phyloP scores from a whole-genome alignment of 805 yeast species.

The Candida krabiensis region DNA sequence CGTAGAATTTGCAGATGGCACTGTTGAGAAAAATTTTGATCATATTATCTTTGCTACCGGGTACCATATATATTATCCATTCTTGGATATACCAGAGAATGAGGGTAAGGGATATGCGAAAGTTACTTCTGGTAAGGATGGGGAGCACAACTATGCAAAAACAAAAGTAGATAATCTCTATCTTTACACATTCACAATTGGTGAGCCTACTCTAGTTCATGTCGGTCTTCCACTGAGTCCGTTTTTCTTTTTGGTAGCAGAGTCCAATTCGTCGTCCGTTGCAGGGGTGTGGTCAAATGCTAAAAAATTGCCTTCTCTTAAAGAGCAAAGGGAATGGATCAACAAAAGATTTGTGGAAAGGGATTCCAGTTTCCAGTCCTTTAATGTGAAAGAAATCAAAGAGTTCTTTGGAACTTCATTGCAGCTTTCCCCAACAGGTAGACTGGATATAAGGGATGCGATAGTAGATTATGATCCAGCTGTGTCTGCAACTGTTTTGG shows the following conservation, averaged over 20 bases:
- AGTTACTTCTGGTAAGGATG: constrained; percentile 36
- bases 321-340: constrained; percentile 14
- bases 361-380: constrained; percentile 16
- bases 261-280: constrained; percentile 49
- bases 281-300: constrained; percentile 37
- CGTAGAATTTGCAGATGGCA: constrained; percentile 35
- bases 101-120: constrained; percentile 15
- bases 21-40: constrained; percentile 34
- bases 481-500: too few relatives aligned
- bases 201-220: constrained; percentile 42
- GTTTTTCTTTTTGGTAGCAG: constrained; percentile 48
- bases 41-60: constrained; percentile 50
- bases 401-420: constrained; percentile 11
- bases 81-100: constrained; percentile 30
- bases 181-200: constrained; percentile 35
- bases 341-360: constrained; percentile 12
- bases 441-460: constrained; percentile 7
- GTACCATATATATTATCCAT: constrained; percentile 46
- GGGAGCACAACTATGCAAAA: constrained; percentile 12
- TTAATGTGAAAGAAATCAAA: constrained; percentile 11
- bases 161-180: constrained; percentile 25
- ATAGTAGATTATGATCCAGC: too few relatives aligned
- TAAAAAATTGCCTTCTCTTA: constrained; percentile 1
- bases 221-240: constrained; percentile 44
- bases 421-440: constrained; percentile 9